Base-by-base conservation (phyloP, 192 early-diverging fungal species). In the Podila verticillata region DNA sequence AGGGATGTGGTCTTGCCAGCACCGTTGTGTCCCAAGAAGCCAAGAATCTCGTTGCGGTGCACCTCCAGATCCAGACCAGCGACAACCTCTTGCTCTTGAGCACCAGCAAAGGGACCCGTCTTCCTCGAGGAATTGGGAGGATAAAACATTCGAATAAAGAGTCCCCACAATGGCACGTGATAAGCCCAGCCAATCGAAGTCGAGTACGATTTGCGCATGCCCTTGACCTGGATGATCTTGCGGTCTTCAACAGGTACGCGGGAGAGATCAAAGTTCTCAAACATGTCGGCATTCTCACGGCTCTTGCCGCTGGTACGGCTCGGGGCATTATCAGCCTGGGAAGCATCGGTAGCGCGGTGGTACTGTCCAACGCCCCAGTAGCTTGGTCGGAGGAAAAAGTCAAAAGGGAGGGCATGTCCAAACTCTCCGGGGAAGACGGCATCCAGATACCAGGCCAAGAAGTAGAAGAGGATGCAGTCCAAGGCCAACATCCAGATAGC, bases 11-110 rank as follows among this genome's bases (percentile, higher is more conserved):
- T 87, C 63, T 91, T 91, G 13, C 89, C 89, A 8, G 85, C 84
- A 15, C 90, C 90, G 62, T 91, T 91, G 61, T 88, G 87, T 49
- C 89, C 88, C 65, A 89, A 69, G 56, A 90, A 81, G 22, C 86
- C 83, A 35, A 89, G 65, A 32, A 85, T 88, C 72, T 89, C 85
- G 35, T 86, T 87, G 28, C 66, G 56, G 48, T 87, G 70, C 19
- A 87, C 57, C 24, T 87, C 74, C 7, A 89, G 44, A 56, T 68
- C 56, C 60, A 87, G 61, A 32, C 82, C 82, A 1, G 47, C 60
- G 29, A 79, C 75, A 22, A 81, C 74, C 29, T 68, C 58, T 35
- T 72, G 61, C 39, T 35, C 64, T 34, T 74, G 82, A 47, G 65
- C 28, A 4, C 72, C 75, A 22, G 65, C 36, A 48, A 70, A 83